Evolutionary conservation across 1,284 basidiomycete genomes (phyloP), one percentile per base, ranked within the genome.

Genomic region (Boletus albobrunnescens): DNA sequence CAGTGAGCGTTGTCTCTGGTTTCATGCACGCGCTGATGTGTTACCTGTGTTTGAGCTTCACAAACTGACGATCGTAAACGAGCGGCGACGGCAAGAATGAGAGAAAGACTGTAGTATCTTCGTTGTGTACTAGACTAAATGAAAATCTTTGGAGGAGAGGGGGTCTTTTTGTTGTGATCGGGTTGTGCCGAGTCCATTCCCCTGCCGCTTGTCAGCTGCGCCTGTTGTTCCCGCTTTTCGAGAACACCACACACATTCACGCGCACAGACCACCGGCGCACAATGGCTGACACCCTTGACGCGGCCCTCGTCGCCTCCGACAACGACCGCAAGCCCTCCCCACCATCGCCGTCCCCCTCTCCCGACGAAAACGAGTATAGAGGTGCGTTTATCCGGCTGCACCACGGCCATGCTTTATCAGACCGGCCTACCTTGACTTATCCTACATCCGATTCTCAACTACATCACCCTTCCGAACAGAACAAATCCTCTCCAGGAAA

Each of bases 41-140:
- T 46, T n/a, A 63, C 84, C 84, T 0, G 84, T 86, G 2, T 71
- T 79, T 24, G 82, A 86, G 61, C 69, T 74, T 55, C 70, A 73
- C 20, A 77, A 82, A 62, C 56, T 84, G 36, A 64, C 68, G 42
- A 64, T 74, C 41, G 82, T 82, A 22, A 73, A 77, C 33, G 75
- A 76, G 53, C 74, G 77, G 17, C 66, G 70, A 65, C 65, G 72
- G 7, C 14, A 38, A 16, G 42, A 40, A 31, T 9, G 30, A 16
- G 16, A 31, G 30, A 38, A 16, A 40, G 37, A 31, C 3, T n/a
- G 14, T 31, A 31, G 30, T 16, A 6, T 32, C 6, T 3, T 20
- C 6, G 17, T 20, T 19, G 11, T 11, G 8, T 33, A 20, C 30
- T n/a, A 31, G 30, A 16, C n/a, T 16, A n/a, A 13, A 35, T 20